These are phyloP conservation scores for Flueggea neowawraea DNA, from an alignment of 441 rosid species.

Conservation along the genomic window DNA sequence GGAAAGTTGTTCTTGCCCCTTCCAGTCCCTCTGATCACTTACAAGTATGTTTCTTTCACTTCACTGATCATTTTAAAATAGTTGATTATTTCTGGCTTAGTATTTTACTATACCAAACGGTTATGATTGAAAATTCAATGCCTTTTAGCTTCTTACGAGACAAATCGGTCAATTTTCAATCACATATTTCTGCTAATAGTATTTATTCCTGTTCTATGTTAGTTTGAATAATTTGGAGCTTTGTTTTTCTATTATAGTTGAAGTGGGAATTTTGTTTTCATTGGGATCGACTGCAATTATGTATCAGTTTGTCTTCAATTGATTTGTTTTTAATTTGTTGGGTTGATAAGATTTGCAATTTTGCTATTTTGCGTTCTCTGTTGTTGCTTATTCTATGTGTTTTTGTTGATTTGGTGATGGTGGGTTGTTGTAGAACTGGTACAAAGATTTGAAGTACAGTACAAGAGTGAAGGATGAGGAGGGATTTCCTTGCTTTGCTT, in stretches of 20 bases:
- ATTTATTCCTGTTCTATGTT: no score
- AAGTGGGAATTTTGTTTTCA: no score
- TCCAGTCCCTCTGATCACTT: slow-evolving; percentile 55
- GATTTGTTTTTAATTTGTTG: neutral
- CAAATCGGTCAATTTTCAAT: no score
- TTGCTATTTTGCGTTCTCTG: neutral
- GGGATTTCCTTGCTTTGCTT: slow-evolving; percentile 71
- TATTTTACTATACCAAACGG: no score
- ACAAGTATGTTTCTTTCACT: slow-evolving; percentile 37
- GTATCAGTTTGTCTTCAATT: no score
- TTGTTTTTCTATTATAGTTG: no score
- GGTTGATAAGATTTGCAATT: neutral
- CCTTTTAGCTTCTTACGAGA: no score
- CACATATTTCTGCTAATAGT: no score
- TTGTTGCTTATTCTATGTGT: neutral
- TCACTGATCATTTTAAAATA: neutral
- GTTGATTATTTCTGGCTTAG: no score
- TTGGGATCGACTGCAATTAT: no score
- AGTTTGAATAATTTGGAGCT: no score
- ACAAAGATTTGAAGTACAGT: slow-evolving; percentile 79
- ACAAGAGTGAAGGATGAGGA: slow-evolving; percentile 76
- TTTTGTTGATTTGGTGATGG: slow-evolving; percentile 8
- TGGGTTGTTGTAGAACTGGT: slow-evolving; percentile 65
- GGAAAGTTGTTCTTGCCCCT: slow-evolving; percentile 56
- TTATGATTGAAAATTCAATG: no score